These are phyloP conservation scores for Lentinula guzmanii DNA, from an alignment of 768 basidiomycete species.

Conservation along the genomic window DNA sequence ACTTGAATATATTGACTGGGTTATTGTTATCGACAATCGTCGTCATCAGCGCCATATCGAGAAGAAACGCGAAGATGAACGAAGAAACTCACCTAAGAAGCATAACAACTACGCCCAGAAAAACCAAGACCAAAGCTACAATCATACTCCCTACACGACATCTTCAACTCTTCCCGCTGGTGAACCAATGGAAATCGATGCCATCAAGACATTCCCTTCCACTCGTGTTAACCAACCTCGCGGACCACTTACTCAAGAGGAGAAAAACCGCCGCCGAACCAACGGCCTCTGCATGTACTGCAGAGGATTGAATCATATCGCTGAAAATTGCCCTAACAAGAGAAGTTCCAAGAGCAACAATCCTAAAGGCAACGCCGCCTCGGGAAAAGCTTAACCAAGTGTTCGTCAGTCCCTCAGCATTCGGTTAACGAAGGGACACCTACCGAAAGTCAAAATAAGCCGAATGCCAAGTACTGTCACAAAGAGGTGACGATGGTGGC, in stretches of 20 bases:
- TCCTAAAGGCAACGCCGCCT: background rate
- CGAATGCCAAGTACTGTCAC: too few relatives aligned
- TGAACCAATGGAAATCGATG: background rate
- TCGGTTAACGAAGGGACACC: too few relatives aligned
- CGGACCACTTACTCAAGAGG: background rate
- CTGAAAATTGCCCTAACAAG: background rate
- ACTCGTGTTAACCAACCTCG: background rate
- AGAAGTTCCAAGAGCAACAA: background rate
- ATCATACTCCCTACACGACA: background rate
- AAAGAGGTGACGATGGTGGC: too few relatives aligned
- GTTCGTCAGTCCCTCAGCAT: background rate
- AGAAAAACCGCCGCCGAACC: background rate
- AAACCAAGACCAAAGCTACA: background rate
- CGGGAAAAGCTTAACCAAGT: background rate
- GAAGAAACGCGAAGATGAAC: background rate
- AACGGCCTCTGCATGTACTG: background rate
- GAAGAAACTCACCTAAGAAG: background rate
- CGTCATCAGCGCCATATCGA: background rate
- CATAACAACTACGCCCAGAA: background rate
- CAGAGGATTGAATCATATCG: background rate
- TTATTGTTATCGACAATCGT: background rate
- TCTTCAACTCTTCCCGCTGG: background rate
- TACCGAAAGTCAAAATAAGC: too few relatives aligned
- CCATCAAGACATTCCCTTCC: too few relatives aligned
- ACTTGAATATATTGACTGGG: background rate